These are phyloP conservation scores for Ilyonectria destructans DNA, from an alignment of 2,329 filamentous ascomycete genomes.

Conservation along the genomic window DNA sequence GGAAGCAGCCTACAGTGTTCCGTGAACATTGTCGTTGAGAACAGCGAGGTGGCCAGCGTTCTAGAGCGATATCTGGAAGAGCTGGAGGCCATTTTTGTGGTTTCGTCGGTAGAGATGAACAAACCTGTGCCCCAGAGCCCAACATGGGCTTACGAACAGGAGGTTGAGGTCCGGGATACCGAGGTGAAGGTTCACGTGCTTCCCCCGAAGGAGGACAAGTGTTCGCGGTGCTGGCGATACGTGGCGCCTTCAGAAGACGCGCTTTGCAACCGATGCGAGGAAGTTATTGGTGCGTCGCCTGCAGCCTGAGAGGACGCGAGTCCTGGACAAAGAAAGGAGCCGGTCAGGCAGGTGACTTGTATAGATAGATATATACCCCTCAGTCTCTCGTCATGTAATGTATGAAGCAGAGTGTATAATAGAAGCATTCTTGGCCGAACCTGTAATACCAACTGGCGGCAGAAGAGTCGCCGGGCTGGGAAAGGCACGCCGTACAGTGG, in stretches of 20 bases:
- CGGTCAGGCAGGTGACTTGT: not conserved
- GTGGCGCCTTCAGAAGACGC: constrained; percentile 76
- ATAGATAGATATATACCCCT: constrained; percentile 22
- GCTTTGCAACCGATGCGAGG: constrained; percentile 83
- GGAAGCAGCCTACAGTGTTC: constrained; percentile 87
- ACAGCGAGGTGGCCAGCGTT: constrained; percentile 52
- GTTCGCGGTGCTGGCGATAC: constrained; percentile 91
- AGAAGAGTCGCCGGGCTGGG: not conserved
- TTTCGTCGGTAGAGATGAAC: constrained; percentile 74
- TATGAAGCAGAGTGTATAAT: constrained; percentile 4
- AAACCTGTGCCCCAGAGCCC: constrained; percentile 47
- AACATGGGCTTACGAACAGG: constrained; percentile 61
- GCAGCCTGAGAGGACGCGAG: constrained; percentile 19
- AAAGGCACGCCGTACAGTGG: not conserved
- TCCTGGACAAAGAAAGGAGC: constrained; percentile 12
- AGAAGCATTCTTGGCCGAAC: not conserved
- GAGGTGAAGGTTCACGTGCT: constrained; percentile 61
- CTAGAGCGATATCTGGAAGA: constrained; percentile 65
- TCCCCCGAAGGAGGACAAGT: constrained; percentile 77
- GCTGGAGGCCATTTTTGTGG: constrained; percentile 78
- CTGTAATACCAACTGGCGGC: not conserved
- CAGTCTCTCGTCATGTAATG: constrained; percentile 20
- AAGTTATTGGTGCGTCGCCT: constrained; percentile 65
- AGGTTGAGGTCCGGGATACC: constrained; percentile 60
- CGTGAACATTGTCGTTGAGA: constrained; percentile 70